phyloP scores from a whole-genome alignment of 345 rosid genomes.

The Corchorus olitorius region DNA sequence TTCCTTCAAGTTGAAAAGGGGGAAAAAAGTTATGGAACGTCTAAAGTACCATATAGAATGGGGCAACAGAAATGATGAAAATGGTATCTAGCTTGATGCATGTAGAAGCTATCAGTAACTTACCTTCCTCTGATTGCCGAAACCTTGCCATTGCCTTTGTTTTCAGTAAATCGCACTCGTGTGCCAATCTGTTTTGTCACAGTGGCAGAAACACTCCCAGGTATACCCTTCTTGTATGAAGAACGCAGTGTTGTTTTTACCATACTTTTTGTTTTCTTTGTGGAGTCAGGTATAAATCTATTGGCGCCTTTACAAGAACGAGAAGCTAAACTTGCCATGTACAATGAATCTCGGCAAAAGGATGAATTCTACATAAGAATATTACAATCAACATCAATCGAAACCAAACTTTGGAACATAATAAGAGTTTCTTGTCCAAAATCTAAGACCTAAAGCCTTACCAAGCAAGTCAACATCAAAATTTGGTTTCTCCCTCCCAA shows the following conservation, averaged over 20 bases:
- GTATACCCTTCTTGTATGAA: slow-evolving; percentile 37
- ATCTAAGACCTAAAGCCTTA: slow-evolving; percentile 27
- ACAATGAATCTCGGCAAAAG: slow-evolving; percentile 73
- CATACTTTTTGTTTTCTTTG: slow-evolving; percentile 39
- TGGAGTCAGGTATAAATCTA: slow-evolving; percentile 32
- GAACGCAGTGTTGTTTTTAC: slow-evolving; percentile 36
- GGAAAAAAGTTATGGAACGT: slow-evolving; percentile 7
- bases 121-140: slow-evolving; percentile 55
- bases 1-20: slow-evolving; percentile 44
- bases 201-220: slow-evolving; percentile 33
- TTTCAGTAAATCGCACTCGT: slow-evolving; percentile 32
- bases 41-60: not conserved
- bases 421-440: not conserved
- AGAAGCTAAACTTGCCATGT: slow-evolving; percentile 70
- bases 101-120: not conserved
- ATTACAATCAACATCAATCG: slow-evolving; percentile 7
- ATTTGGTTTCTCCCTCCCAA: slow-evolving; percentile 50
- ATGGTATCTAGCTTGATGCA: not conserved
- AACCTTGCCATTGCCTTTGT: slow-evolving; percentile 34
- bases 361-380: slow-evolving; percentile 47
- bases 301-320: slow-evolving; percentile 45
- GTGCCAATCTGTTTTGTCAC: slow-evolving; percentile 39
- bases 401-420: slow-evolving; percentile 13
- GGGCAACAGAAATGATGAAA: not conserved
- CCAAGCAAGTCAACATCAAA: slow-evolving; percentile 72